Evolutionary conservation across 1,284 basidiomycete species (phyloP), one percentile per base, ranked within the genome.

Genomic region (Chalciporus sp.): DNA sequence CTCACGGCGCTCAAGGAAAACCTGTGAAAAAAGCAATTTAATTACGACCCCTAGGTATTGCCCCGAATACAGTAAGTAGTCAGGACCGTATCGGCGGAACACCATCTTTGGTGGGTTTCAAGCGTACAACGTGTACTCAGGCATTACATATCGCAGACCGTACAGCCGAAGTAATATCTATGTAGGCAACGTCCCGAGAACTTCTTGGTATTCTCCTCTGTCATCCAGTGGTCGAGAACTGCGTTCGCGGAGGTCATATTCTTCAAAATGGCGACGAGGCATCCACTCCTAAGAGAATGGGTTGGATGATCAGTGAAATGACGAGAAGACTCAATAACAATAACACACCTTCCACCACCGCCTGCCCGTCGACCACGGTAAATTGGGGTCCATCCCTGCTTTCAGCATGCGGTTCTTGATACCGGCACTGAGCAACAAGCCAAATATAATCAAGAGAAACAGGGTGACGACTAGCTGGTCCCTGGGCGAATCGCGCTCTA

Each of bases 381-480:
- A 68, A 60, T 80, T 81, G 39, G 83, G 75, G 61, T 84, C 79
- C 50, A 90, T 71, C 28, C 90, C 90, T 47, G 88, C 88, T 67
- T 86, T 89, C 57, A 85, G 67, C 83, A 93, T 89, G 55, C 88
- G 82, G 62, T 77, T 84, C 72, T 92, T 90, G 62, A 96, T 84
- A 7, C 89, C 92, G 27, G 93, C 92, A 47, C 84, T 86, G 19
- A 95, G 76, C 41, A 97, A 75, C 44, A 97, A 79, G 4, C 90
- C 92, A 61, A 92, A 85, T 12, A 95, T 88, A 46, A 88, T 88
- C 58, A 96, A 72, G 29, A 97, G 77, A 75, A 96, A 97, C 49
- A 94, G 75, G 17, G 93, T 92, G 46, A 97, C 94, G 41, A 96
- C 88, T 40, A 94, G 77, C 68, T 95, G 92, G 72, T 95, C 92